Percentiles rank a stretch among this genome's conserved stretches.
Evolutionary conservation across 345 rosid species (phyloP).

Genomic region (Gossypium sturtianum): DNA sequence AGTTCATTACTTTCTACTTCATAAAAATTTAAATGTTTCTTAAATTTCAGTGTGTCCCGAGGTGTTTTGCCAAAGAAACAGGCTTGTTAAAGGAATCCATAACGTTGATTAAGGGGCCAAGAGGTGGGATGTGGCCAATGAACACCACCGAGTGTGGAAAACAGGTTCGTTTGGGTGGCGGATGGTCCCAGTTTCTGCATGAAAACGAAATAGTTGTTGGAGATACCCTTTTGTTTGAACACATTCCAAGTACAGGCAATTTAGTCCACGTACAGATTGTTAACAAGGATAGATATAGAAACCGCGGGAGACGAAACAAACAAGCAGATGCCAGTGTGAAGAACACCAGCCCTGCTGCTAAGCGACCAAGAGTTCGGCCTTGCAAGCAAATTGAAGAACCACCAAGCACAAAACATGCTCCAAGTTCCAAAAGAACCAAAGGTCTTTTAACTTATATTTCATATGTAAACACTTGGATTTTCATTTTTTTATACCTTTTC

Average conservation of each 20-base stretch:
- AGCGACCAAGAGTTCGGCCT: neutral
- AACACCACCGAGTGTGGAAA: neutral
- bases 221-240: slow-evolving; percentile 7
- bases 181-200: neutral
- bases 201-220: neutral
- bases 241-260: neutral
- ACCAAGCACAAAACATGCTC: no score
- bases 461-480: neutral
- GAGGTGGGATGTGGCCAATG: neutral
- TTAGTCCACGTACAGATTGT: neutral
- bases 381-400: neutral
- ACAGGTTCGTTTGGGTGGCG: neutral
- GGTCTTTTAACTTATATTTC: neutral
- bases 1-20: neutral
- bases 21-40: neutral
- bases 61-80: neutral
- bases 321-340: neutral
- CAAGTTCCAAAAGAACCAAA: neutral
- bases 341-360: neutral
- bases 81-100: neutral
- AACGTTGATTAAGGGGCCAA: neutral
- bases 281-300: neutral
- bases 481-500: neutral
- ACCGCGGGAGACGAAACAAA: no score
- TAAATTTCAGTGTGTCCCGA: neutral